Percentiles rank a stretch among this genome's conserved stretches.
Conservation (phyloP, 2,329 filamentous ascomycete genomes). For the Botryotinia convoluta region DNA sequence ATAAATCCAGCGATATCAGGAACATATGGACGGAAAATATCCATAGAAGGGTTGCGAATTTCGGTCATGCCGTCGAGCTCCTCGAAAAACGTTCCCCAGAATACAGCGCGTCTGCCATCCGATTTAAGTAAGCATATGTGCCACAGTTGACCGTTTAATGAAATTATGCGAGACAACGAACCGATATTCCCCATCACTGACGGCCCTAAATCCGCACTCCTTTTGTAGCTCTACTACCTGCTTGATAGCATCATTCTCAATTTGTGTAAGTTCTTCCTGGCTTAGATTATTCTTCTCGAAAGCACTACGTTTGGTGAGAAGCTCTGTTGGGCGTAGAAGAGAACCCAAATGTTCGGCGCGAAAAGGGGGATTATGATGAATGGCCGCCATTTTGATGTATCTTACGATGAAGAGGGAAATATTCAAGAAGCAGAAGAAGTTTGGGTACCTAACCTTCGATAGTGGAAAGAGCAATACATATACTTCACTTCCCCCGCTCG, state of each 20-base stretch:
- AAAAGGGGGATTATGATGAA: conserved; percentile 47
- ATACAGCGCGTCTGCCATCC: conserved; percentile 31
- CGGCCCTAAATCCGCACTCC: conserved; percentile 53
- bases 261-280: conserved; percentile 44
- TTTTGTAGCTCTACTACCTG: conserved; percentile 58
- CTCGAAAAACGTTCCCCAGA: conserved; percentile 36
- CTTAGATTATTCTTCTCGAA: conserved; percentile 50
- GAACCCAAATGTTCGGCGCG: conserved; percentile 64
- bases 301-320: conserved; percentile 54
- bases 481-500: not conserved
- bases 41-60: conserved; percentile 35
- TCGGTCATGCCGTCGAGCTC: conserved; percentile 35
- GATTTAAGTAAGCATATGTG: not conserved
- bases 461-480: not conserved
- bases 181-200: conserved; percentile 59
- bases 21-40: conserved; percentile 42
- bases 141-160: not conserved
- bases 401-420: not conserved
- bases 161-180: conserved; percentile 13
- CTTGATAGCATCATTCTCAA: conserved; percentile 58
- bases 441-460: not conserved
- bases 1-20: conserved; percentile 45
- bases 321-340: conserved; percentile 57
- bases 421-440: not conserved
- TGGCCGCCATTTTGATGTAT: conserved; percentile 20